Conservation (phyloP, 345 rosid genomes). For the Iberis pinnata region DNA sequence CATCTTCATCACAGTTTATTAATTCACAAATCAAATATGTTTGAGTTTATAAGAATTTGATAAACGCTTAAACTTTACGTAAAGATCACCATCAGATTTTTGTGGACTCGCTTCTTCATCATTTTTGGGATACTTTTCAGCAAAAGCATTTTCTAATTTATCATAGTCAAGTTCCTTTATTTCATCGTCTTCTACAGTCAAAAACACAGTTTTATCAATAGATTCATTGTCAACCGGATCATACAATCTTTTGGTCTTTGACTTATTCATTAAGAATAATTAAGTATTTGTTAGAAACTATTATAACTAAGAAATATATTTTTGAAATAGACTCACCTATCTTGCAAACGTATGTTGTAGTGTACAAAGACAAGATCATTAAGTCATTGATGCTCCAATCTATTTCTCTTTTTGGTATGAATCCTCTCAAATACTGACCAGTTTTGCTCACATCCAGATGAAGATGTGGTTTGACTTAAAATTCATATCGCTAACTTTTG, state of each 20-base stretch:
- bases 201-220: conserved; percentile 7
- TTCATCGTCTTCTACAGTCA: neutral
- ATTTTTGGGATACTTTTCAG: neutral
- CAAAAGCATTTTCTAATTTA: neutral
- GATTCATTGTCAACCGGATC: conserved; percentile 3
- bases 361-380: conserved; percentile 6
- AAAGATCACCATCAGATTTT: neutral
- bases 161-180: neutral
- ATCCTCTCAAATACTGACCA: neutral
- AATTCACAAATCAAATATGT: too few relatives aligned
- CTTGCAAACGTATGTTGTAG: conserved; percentile 1
- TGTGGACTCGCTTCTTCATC: neutral
- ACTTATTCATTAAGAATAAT: neutral
- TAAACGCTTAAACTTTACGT: too few relatives aligned
- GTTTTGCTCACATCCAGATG: conserved; percentile 1
- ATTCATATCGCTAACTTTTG: neutral
- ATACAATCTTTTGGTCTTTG: neutral
- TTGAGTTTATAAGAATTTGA: too few relatives aligned
- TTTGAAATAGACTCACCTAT: neutral
- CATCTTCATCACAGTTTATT: too few relatives aligned
- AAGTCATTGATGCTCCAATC: neutral
- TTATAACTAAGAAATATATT: neutral
- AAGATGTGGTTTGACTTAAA: neutral
- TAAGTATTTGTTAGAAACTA: neutral
- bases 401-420: neutral